A percentile compares a stretch with the other conserved stretches of the same genome.
Evolutionary conservation across 768 basidiomycete genomes (phyloP).

Genomic region (Pilatotrama ljubarskyi): DNA sequence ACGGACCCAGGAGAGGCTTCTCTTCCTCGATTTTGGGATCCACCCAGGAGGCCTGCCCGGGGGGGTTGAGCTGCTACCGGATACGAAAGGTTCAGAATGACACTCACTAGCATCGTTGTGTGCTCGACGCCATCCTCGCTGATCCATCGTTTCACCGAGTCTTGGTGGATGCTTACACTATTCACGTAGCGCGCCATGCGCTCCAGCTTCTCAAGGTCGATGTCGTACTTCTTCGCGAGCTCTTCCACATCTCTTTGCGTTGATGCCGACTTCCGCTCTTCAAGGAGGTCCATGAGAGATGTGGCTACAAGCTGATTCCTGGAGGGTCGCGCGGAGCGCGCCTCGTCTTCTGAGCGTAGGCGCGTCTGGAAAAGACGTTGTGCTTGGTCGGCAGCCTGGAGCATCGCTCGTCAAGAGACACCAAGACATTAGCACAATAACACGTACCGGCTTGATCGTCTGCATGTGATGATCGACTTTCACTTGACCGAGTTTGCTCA

Average conservation of each 20-base stretch:
- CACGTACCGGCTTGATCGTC: slow-evolving; percentile 47
- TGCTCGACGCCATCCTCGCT: slow-evolving; percentile 60
- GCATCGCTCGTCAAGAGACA: background rate
- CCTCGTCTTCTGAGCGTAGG: slow-evolving; percentile 55
- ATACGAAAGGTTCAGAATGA: background rate
- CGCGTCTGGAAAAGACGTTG: slow-evolving; percentile 55
- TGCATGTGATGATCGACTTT: slow-evolving; percentile 66
- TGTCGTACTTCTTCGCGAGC: slow-evolving; percentile 54
- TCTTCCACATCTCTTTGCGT: slow-evolving; percentile 44
- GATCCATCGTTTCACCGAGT: slow-evolving; percentile 42
- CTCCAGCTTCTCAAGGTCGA: slow-evolving; percentile 55
- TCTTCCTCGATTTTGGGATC: slow-evolving; percentile 3
- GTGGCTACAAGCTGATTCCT: slow-evolving; percentile 58
- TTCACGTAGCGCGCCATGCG: slow-evolving; percentile 57
- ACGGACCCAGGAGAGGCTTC: background rate
- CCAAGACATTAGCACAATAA: background rate
- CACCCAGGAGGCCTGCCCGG: slow-evolving; percentile 9
- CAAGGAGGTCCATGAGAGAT: slow-evolving; percentile 56
- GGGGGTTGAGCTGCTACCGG: background rate
- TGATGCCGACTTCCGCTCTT: slow-evolving; percentile 55
- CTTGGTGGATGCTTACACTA: slow-evolving; percentile 59
- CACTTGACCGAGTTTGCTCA: slow-evolving; percentile 66
- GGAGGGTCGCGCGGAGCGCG: slow-evolving; percentile 39
- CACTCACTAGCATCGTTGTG: slow-evolving; percentile 50
- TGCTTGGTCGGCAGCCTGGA: slow-evolving; percentile 32